Evolutionary conservation across 2,329 filamentous ascomycete genomes (phyloP), one percentile per base, ranked within the genome.

Genomic region (Colletotrichum sp.): DNA sequence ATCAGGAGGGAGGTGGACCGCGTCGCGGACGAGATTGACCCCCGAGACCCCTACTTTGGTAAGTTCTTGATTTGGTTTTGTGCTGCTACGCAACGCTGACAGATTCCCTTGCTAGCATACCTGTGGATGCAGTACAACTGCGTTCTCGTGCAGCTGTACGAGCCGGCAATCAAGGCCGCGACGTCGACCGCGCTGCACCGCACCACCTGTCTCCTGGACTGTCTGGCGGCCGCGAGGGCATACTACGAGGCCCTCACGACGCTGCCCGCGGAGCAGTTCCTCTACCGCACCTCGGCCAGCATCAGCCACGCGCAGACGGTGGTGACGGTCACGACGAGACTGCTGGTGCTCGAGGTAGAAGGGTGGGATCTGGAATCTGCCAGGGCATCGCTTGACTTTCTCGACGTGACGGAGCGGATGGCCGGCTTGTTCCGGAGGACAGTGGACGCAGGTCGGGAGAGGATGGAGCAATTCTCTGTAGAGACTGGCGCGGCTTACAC

Each of bases 61-160:
- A 44, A 66, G 63, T 67, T 26, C 9, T n/a, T 22, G 3, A 22
- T 24, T 15, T 57, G 6, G 71, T 68, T 44, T 63, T 24, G 1
- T 28, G n/a, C 6, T 22, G 44, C 16, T 48, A 3, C n/a, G 10
- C 44, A 13, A 48, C 2, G 10, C 44, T 48, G 36, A 44, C 8
- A 10, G n/a, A 34, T 65, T 7, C 6, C 32, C 13, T 3, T 30
- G 15, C 13, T 22, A 72, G 70, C 62, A 7, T 59, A 36, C 28
- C 32, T 71, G 71, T 80, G 80, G 59, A 78, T 84, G 18, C 81
- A 83, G 57, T 81, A 84, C 68, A 80, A 83, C n/a, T 84, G 84
- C 52, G 79, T 85, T 15, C 78, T 85, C 5, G 83, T 85, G 30
- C 82, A 84, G 9, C 77, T 86, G 16, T 85, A 87, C 77, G 81